phyloP scores from a whole-genome alignment of 768 basidiomycete genomes.

The Tulasnella sp. region DNA sequence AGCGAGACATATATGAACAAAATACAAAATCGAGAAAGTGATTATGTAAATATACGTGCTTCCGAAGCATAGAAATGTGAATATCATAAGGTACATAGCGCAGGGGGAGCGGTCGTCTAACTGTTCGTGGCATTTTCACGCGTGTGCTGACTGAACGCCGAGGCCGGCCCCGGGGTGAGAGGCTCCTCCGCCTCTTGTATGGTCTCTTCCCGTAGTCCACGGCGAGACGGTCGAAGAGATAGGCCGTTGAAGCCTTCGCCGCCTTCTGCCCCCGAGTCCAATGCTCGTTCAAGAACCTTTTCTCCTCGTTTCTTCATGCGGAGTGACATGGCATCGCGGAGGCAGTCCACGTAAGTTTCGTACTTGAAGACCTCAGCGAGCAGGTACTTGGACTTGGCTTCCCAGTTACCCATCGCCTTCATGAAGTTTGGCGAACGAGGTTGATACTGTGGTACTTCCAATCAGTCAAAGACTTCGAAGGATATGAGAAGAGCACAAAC shows the following conservation, averaged over 20 bases:
- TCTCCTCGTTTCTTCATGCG: constrained; percentile 90
- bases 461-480: background rate
- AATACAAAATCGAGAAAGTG: background rate
- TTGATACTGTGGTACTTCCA: constrained; percentile 62
- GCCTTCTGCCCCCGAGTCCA: constrained; percentile 40
- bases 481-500: constrained; percentile 49
- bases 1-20: constrained; percentile 1
- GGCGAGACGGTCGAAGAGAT: constrained; percentile 1
- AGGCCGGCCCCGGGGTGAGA: constrained; percentile 26
- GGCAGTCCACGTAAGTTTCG: constrained; percentile 89
- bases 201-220: constrained; percentile 32
- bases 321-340: constrained; percentile 79
- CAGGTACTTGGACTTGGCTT: constrained; percentile 85
- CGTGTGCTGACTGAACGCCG: constrained; percentile 25
- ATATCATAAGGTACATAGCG: background rate
- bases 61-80: background rate
- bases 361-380: constrained; percentile 95
- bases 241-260: background rate
- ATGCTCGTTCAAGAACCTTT: constrained; percentile 69
- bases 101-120: background rate
- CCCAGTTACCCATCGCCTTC: constrained; percentile 90
- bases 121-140: background rate
- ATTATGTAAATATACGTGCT: background rate
- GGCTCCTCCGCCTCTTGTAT: constrained; percentile 37
- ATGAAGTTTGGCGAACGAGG: constrained; percentile 70